These are phyloP conservation scores for Fraxinus nigra DNA, from an alignment of 305 asterid genomes.

Conservation along the genomic window DNA sequence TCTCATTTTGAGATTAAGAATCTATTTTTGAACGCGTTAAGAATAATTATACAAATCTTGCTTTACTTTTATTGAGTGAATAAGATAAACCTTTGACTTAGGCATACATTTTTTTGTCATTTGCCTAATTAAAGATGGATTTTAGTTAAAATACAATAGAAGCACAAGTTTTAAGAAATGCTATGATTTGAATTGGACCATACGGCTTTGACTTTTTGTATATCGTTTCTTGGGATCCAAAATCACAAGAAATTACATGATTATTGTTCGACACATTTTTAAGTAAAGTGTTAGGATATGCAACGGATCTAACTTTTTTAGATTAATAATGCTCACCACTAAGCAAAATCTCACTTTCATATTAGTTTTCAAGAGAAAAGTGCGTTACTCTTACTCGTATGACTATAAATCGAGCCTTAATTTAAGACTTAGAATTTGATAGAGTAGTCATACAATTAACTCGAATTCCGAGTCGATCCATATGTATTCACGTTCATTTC, in stretches of 20 bases:
- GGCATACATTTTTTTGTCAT: neutral
- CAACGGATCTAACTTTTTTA: neutral
- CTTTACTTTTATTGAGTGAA: neutral
- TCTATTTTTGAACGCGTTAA: too few relatives aligned
- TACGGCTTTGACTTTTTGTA: constrained; percentile 27
- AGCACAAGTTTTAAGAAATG: neutral
- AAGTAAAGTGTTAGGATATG: neutral
- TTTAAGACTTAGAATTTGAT: neutral
- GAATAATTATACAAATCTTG: neutral
- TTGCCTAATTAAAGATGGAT: neutral
- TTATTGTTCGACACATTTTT: neutral
- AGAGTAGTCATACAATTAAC: neutral
- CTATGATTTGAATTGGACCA: constrained; percentile 17
- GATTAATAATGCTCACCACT: neutral
- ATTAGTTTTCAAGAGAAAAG: neutral
- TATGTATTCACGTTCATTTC: neutral
- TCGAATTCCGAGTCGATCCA: neutral
- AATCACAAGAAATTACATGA: constrained; percentile 15
- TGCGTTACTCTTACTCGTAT: neutral
- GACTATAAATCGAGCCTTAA: neutral
- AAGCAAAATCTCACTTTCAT: neutral
- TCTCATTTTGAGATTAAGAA: neutral
- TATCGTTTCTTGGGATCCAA: constrained; percentile 2
- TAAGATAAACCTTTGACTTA: neutral
- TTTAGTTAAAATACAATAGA: neutral